Evolutionary conservation across 2,329 filamentous ascomycete genomes (phyloP), one percentile per base, ranked within the genome.

Genomic region (Fusarium sp.): DNA sequence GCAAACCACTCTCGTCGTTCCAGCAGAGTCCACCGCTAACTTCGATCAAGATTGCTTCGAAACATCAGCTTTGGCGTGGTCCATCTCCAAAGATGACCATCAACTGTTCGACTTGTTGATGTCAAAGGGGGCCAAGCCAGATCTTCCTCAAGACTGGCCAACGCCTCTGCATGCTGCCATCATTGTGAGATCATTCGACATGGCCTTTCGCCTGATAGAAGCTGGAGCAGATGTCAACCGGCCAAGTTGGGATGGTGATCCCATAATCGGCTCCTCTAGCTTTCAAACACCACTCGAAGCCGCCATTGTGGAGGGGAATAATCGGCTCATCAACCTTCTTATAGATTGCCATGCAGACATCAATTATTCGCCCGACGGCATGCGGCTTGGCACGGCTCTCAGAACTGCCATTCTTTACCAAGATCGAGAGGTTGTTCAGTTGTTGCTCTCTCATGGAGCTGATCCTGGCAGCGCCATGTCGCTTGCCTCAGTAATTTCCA

Each of bases 121-220:
- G 25, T 59, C 35, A 2, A 31, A 14, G 6, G 57, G 35, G 5
- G 18, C 57, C 18, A 31, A 20, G 18, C 16, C 35, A 14, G 57
- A 31, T 40, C 35, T 13, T 11, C 57, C 57, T 11, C 25, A 40
- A 38, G 22, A n/a, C 16, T 14, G 4, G 5, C 16, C 5, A 29
- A 58, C 54, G 9, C 56, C 35, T 27, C 16, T 58, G 6, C 14
- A 4, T 13, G 9, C 16, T 29, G 35, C 56, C 22, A n/a, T 58
- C 11, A 1, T 0, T 0, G 1, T 4, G 10, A 4, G 10, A 27
- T 40, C 35, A 3, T 27, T 29, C 10, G 5, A 10, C 6, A 20
- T n/a, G 22, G 22, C 10, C 2, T 3, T 1, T n/a, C 18, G 9
- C 10, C 35, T 40, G 1, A 58, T 58, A 6, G 2, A 40, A 5